These are phyloP conservation scores for Talaromyces sp. DNA, from an alignment of 2,329 filamentous ascomycete species.

Conservation along the genomic window DNA sequence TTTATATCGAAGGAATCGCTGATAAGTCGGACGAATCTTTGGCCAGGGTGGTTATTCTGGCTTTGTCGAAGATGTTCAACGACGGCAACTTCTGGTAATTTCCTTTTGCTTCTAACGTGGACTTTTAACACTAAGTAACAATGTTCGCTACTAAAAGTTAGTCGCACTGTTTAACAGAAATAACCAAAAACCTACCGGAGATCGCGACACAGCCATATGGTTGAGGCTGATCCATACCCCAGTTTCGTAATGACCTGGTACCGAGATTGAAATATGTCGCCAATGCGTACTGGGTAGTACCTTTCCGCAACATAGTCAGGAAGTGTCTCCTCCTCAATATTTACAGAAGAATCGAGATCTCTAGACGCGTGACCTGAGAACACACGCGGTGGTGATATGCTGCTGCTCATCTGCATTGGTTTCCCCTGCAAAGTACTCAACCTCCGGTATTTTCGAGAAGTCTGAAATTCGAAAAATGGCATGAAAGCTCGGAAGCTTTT, in stretches of 20 bases:
- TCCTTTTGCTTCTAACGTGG: conserved; percentile 24
- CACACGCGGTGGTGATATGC: conserved; percentile 16
- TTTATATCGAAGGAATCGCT: neutral
- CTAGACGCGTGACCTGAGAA: conserved; percentile 10
- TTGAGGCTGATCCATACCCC: conserved; percentile 21
- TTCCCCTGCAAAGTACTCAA: neutral
- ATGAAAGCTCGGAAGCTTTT: neutral
- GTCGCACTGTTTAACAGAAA: conserved; percentile 23
- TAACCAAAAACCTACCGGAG: neutral
- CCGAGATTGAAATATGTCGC: conserved; percentile 13
- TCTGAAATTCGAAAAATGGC: neutral
- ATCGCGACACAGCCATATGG: conserved; percentile 20
- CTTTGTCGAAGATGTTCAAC: neutral
- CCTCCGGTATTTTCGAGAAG: neutral
- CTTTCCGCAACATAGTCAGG: conserved; percentile 5
- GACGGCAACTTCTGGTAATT: conserved; percentile 22
- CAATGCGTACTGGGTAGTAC: conserved; percentile 14
- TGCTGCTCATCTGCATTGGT: neutral
- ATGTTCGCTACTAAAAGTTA: neutral
- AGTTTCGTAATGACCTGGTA: conserved; percentile 14
- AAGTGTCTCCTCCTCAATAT: conserved; percentile 1
- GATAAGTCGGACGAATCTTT: neutral
- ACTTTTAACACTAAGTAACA: conserved; percentile 32
- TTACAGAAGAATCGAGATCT: conserved; percentile 1
- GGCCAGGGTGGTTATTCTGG: neutral